Base-by-base conservation (phyloP, 345 rosid species). In the Pugionium cornutum region DNA sequence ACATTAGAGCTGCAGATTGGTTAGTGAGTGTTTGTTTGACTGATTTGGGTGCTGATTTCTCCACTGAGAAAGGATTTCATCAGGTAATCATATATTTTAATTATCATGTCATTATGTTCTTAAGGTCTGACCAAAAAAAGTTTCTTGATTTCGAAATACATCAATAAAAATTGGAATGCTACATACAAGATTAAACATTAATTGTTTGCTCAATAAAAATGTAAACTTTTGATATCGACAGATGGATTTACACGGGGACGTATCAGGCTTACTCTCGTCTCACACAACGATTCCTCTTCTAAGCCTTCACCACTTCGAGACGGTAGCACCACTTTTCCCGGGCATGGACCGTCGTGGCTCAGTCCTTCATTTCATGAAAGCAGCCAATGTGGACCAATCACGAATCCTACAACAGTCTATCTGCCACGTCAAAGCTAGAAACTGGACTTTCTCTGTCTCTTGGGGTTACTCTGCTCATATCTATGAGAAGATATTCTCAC, bases 191-290 rank as follows among this genome's bases (percentile, higher is more conserved):
- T 18, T 18, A 18, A 18, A 18, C 18, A 18, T 18, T 18, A 18
- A 18, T 18, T 18, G 18, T 18, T 18, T 18, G 18, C 18, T 18
- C 18, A 18, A 18, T 18, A 18, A 18, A 18, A 18, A 0, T 18
- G 18, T 18, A 18, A 18, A 18, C 18, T 18, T 18, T 18, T 18
- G 18, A 18, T 18, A 18, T 18, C 26, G 31, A 35, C 81, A 82
- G 95, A 60, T 84, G 52, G 95, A 88, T 78, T 70, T 88, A 5
- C 79, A 7, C 1, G 76, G 75, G 7, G 85, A 84, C 70, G 48
- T 83, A 48, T 80, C 89, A 2, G 96, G 91, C 32, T 50, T 82
- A n/a, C 76, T 84, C 36, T 86, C 91, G n/a, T 67, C 96, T 36
- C 91, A 83, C 9, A 84, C 83, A 4, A 74, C 69, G 41, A 46